Evolutionary conservation across 2,329 filamentous ascomycete species (phyloP), one percentile per base, ranked within the genome.

Genomic region (Cladobotryum protrusum): DNA sequence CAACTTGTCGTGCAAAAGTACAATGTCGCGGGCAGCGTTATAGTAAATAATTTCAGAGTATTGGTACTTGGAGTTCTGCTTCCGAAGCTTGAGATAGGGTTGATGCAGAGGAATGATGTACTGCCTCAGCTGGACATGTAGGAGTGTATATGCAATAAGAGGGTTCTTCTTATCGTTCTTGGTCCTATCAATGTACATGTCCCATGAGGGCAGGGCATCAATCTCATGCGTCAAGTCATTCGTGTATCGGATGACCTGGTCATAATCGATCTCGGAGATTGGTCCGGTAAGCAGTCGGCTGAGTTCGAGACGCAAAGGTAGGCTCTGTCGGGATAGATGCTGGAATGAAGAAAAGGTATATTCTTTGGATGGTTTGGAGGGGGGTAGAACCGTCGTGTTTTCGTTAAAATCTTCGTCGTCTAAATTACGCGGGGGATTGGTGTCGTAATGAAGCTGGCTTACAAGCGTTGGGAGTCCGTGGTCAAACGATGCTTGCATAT

Each of bases 31-130:
- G 1, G 79, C 79, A 1, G 79, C 78, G 49, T 79, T 82, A 64
- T 82, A 82, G 68, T 82, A 83, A 43, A 82, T 76, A 51, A 81
- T 79, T 56, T 83, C 79, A 1, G 79, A 81, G 58, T 79, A 78
- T 57, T 82, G 79, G 59, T 81, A 82, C 56, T 79, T 79, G 49
- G 78, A 78, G 63, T 81, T 79, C 53, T 73, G 71, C 64, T 78
- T 78, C 56, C 79, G 75, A 47, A 81, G 71, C 58, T 79, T 80
- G 29, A 83, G 69, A 60, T 78, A 83, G 1, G 79, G 78, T 54
- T 82, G 78, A 58, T 82, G 79, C 6, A 83, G 68, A 1, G 79
- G 78, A 53, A 83, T 78, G 51, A 83, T 81, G 64, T 81, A 83
- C 59, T 82, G 78, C 29, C 77, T 69, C 46, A 83, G 70, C 57